Evolutionary conservation across 169 alveolate species (phyloP).

Genomic region (Plasmodium knowlesi): DNA sequence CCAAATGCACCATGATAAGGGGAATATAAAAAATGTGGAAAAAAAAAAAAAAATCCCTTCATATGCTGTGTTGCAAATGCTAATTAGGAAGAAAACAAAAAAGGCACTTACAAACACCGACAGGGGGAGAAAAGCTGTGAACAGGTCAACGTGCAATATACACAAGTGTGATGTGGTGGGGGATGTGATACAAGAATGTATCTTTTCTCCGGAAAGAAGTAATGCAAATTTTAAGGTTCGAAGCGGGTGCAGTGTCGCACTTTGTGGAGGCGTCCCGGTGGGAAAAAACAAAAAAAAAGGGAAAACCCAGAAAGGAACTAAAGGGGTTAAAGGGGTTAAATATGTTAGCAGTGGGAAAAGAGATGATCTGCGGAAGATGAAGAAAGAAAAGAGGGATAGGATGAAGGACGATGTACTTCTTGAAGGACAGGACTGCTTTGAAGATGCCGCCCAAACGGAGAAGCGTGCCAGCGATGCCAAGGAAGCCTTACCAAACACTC

Average conservation of each 20-base stretch:
- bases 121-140: background rate
- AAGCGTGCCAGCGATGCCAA: background rate
- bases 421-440: background rate
- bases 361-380: background rate
- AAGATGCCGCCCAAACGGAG: background rate
- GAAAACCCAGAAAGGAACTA: background rate
- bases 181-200: background rate
- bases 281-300: background rate
- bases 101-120: constrained; percentile 17
- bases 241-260: background rate
- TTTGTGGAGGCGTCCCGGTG: background rate
- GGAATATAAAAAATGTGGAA: background rate
- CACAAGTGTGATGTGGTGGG: background rate
- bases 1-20: constrained; percentile 11
- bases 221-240: background rate
- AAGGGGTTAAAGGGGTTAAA: background rate
- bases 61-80: constrained; percentile 7
- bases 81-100: constrained; percentile 28
- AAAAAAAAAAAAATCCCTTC: background rate
- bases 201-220: background rate
- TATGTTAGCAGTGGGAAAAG: background rate
- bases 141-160: background rate
- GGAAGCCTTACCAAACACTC: background rate
- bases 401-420: background rate
- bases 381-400: background rate